Evolutionary conservation across 202 grass and related monocot species (phyloP), one percentile per base, ranked within the genome.

Genomic region (Digitaria exilis): DNA sequence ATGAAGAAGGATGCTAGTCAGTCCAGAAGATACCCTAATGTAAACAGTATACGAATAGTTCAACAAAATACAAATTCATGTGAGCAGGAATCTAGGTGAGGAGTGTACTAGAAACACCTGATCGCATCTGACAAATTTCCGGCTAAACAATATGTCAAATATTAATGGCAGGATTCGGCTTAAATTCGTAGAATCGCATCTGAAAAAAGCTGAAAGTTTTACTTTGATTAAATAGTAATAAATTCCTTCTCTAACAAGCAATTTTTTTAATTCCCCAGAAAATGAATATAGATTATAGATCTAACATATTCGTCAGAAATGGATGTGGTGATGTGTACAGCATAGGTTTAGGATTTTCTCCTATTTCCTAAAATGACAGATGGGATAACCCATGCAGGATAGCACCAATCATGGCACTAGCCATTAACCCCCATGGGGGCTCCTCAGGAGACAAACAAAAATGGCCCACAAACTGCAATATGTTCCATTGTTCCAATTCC

Each of bases 41-140:
- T 22, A 62, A 72, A 79, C 25, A 48, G 34, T 30, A 79, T 22
- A 79, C 58, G 29, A 67, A 6, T 78, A 66, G 46, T 77, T 77
- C 22, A 82, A 73, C 28, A 86, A 73, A 77, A 68, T 46, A 45
- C 22, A 73, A 66, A 78, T 60, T 55, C 59, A 60, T 15, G 39
- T 58, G 41, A 78, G 78, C 65, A 72, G 73, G 57, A 77, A 87
- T 62, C 48, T 81, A 57, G 65, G n/a, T 48, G 29, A 11, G 12
- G 11, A 60, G 41, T 61, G 43, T 24, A 55, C 12, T 77, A 87
- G 21, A 62, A 25, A 78, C 9, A 54, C 25, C 4, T 63, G 34
- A 54, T 50, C 39, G 31, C 42, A 42, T 31, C 52, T 39, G 6
- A 52, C 42, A 50, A 41, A 57, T 51, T 59, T 66, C 25, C 18